Conservation (phyloP, 208 protist genomes). For the Strigomonas culicis region DNA sequence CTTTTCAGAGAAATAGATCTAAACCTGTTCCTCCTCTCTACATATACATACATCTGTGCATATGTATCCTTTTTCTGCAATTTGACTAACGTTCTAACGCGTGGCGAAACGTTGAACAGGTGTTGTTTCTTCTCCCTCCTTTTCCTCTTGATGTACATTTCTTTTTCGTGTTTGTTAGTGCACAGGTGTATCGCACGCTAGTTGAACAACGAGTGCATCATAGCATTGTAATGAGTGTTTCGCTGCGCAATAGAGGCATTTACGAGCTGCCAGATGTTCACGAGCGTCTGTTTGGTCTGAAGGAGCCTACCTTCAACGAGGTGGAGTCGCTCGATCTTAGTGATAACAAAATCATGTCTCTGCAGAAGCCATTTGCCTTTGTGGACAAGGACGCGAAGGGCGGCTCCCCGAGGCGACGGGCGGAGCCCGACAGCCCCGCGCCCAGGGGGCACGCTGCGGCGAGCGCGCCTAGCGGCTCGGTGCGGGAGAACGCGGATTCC, state of each 20-base stretch:
- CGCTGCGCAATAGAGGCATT: conserved; percentile 14
- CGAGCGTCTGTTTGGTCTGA: conserved; percentile 18
- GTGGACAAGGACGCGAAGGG: not conserved
- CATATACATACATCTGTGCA: not conserved
- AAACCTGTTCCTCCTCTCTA: not conserved
- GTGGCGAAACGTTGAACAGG: no score
- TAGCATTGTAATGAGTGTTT: conserved; percentile 7
- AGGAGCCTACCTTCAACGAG: conserved; percentile 3
- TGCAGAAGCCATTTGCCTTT: conserved; percentile 18
- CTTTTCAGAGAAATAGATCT: not conserved
- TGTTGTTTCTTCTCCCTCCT: not conserved
- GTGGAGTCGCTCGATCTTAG: conserved; percentile 22
- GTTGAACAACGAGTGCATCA: no score
- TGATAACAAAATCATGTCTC: conserved; percentile 22
- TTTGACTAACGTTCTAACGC: no score
- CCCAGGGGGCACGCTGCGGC: not conserved
- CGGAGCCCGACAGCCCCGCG: not conserved
- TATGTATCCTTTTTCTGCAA: not conserved
- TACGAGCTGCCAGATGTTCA: conserved; percentile 11
- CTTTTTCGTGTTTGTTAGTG: conserved; percentile 5
- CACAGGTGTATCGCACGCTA: no score
- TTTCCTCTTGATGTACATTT: not conserved
- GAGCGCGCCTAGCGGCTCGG: not conserved
- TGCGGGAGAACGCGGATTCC: conserved; percentile 9
- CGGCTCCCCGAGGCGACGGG: conserved; percentile 5